Base-by-base conservation (phyloP, 2,329 filamentous ascomycete species). In the Periconia digitata region DNA sequence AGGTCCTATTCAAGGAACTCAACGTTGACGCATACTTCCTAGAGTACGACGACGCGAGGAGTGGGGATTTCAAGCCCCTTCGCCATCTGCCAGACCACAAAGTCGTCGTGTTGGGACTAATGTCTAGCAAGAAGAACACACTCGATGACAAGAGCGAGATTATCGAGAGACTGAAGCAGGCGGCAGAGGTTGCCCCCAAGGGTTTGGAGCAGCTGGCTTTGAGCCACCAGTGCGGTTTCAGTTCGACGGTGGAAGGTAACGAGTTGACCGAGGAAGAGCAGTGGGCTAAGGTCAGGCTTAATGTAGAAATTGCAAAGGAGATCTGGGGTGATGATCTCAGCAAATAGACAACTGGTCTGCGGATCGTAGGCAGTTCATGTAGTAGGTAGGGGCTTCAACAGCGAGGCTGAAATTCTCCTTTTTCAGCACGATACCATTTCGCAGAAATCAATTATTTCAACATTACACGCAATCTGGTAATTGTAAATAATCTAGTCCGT, bases 11-110 rank as follows among this genome's bases (percentile, higher is more conserved):
- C 73, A 77, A 76, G 59, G 76, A 80, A 47, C 73, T 82, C 41
- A 74, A 81, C 57, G 79, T 82, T 44, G 79, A 83, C 55, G 79
- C 77, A 13, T 83, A 82, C 67, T 83, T 82, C 69, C 75, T 83
- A 57, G 80, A 83, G 65, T 83, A 80, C 63, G 80, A 83, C 61
- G 79, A 82, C 52, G 79, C 78, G 24, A 73, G 80, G 2, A 77
- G 74, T 0, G 80, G 80, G 13, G 80, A 81, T 63, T 83, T 83
- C 66, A 71, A 69, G 29, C 80, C 80, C 1, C 71, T 83, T 47
- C 68, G 79, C n/a, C 75, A 77, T 62, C 67, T 83, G 41, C 79
- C 80, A 3, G 73, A 73, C 45, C 58, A 77, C 67, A 83, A 83
- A 70, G 72, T 77, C 27, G 79, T 83, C 13, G 79, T 83, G 8